Evolutionary conservation across 2,329 filamentous ascomycete genomes (phyloP), one percentile per base, ranked within the genome.

Genomic region (Ophiostoma himal-ulmi): DNA sequence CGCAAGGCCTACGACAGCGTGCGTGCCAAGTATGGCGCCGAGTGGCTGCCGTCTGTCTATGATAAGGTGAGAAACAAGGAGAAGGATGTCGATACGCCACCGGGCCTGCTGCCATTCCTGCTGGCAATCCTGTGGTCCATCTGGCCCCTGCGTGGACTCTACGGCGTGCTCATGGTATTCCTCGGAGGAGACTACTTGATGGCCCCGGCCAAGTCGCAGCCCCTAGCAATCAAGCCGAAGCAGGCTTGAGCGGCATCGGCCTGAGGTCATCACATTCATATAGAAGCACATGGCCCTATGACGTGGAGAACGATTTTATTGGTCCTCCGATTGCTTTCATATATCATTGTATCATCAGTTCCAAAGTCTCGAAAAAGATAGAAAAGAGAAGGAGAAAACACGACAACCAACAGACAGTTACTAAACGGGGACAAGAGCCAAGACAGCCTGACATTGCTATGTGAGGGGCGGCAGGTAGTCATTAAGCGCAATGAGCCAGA

Each of bases 41-140:
- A 79, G 1, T 83, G 85, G 67, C 75, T 91, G 72, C 89, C 88
- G 0, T 87, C 81, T 39, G 88, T 91, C 1, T 90, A 88, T 72
- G 88, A 91, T 74, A 91, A 91, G 79, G 87, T 90, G 30, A 85
- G 83, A 74, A 84, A 85, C 0, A 81, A 82, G 26, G 57, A 62
- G 52, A 77, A 81, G 3, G 78, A 79, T 1, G 77, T 75, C 1
- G 78, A 81, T 48, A 76, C 77, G 0, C 78, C 80, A 57, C 76
- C 77, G 76, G 75, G 5, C 73, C 73, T 54, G 74, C 11, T 72
- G 1, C 76, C 77, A n/a, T 78, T 79, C 41, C 76, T 81, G 72
- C 75, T 76, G 70, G 74, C 75, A 3, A 70, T 75, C 8, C 70
- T 79, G 5, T 79, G 78, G 72, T 73, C 76, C 3, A 74, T 79